Base-by-base conservation (phyloP, 306 rosid genomes). In the Geum urbanum region DNA sequence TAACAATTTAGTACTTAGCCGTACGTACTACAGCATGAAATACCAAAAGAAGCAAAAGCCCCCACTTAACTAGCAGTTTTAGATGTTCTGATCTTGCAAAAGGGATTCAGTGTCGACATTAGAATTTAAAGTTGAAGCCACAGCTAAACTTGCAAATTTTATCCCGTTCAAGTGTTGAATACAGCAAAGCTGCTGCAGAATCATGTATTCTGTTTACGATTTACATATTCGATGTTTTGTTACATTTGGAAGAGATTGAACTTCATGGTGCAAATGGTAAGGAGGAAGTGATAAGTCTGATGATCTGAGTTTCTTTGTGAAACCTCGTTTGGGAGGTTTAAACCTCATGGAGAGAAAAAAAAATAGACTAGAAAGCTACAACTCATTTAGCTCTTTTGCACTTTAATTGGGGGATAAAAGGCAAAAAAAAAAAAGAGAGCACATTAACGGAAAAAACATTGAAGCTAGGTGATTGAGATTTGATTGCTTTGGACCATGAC, bases 391-490 rank as follows among this genome's bases (percentile, higher is more conserved):
- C 74, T 67, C 80, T 81, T 84, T 84, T 81, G 37, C 55, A 75
- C 88, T 91, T 86, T 84, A 74, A 80, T 78, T 79, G 86, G 81
- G 72, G 69, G 71, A 79, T 79, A 74, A 84, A 87, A 84, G 79
- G 84, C 67, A 74, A 52, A 2, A 32, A 32, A 0, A 24, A 24
- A 32, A 69, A 70, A 80, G 81, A 44, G 72, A 78, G 76, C 67
- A 74, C 69, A 83, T 77, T 76, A 57, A 56, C 39, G 37, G 37
- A 84, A 59, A 32, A 65, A 82, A 76, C 68, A 74, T 76, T 66
- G 73, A 73, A 81, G 76, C 73, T 58, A 81, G 76, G 72, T 58
- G 74, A 63, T 73, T 60, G 84, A 69, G 76, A 73, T 47, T 73
- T 73, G 63, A 50, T 85, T 75, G 70, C 77, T 80, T 79, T 60